Evolutionary conservation across 768 basidiomycete species (phyloP), one percentile per base, ranked within the genome.

Genomic region (Tylopilus sp.): DNA sequence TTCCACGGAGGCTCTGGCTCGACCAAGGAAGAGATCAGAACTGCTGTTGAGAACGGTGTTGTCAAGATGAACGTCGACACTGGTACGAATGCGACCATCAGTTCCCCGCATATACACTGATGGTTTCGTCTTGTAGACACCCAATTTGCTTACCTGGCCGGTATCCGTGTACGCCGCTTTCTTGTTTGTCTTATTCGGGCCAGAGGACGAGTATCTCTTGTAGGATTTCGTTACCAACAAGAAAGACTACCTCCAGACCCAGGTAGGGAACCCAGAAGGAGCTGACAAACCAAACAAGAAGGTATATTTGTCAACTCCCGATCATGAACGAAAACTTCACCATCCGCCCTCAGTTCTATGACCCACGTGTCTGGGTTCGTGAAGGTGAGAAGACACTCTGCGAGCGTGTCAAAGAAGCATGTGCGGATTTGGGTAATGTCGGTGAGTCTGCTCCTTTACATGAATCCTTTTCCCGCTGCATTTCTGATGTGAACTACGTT

Each of bases 1-100:
- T 99, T 98, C 93, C 97, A 99, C 76, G 97, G 97, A 73, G 97
- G 97, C 57, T 98, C 97, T 47, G 97, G 97, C 40, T 98, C 97
- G 28, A 85, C 89, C 59, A 92, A 92, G 74, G 88, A 95, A 42
- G 97, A 99, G 74, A 99, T 98, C 75, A 78, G 76, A 62, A 91
- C 86, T 42, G 95, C 95, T 51, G 97, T 98, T 58, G 65, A 73
- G 47, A 80, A 95, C 69, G 95, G 95, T 64, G 95, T 97, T 38
- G 86, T 98, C 68, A 99, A 99, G 80, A 98, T 98, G 95, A 98
- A 98, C 76, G 92, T 97, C 53, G 93, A 95, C 71, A 98, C 94
- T 53, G 82, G 79, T 76, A 52, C 48, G 71, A 43, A 21, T 21
- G 30, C n/a, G 2, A 8, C 9, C 6, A 20, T 40, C 12, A 2